Evolutionary conservation across 2,329 filamentous ascomycete genomes (phyloP).

Genomic region (Pseudopyricularia cyperi): DNA sequence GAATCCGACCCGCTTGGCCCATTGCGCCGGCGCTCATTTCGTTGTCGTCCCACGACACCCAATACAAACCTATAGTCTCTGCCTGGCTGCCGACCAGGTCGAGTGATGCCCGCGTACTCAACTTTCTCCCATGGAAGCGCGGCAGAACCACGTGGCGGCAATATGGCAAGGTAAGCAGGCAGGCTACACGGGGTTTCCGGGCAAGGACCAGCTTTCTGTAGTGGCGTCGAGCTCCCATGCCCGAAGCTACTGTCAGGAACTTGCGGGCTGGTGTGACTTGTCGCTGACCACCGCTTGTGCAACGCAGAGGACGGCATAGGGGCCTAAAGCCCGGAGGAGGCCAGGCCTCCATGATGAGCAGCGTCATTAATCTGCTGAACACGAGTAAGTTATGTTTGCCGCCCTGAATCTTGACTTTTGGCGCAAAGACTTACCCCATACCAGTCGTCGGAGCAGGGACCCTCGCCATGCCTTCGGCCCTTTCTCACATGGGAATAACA

Average conservation of each 20-base stretch:
- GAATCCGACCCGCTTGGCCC: background rate
- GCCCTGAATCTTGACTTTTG: background rate
- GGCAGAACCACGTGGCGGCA: conserved; percentile 20
- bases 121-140: conserved; percentile 35
- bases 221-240: too few species aligned
- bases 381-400: conserved; percentile 53
- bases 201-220: background rate
- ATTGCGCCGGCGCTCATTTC: background rate
- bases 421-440: background rate
- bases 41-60: background rate
- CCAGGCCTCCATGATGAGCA: conserved; percentile 78
- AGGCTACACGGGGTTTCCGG: background rate
- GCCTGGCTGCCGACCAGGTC: background rate
- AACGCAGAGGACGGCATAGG: conserved; percentile 39
- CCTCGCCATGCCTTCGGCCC: conserved; percentile 85
- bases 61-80: background rate
- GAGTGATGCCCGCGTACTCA: conserved; percentile 39
- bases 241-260: background rate
- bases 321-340: conserved; percentile 67
- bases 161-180: conserved; percentile 33
- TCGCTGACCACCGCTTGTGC: background rate
- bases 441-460: conserved; percentile 86
- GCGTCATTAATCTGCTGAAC: conserved; percentile 89
- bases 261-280: background rate
- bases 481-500: conserved; percentile 90